Evolutionary conservation across 192 early-diverging fungal genomes (phyloP).

Genomic region (Globomyces pollinis-pini): DNA sequence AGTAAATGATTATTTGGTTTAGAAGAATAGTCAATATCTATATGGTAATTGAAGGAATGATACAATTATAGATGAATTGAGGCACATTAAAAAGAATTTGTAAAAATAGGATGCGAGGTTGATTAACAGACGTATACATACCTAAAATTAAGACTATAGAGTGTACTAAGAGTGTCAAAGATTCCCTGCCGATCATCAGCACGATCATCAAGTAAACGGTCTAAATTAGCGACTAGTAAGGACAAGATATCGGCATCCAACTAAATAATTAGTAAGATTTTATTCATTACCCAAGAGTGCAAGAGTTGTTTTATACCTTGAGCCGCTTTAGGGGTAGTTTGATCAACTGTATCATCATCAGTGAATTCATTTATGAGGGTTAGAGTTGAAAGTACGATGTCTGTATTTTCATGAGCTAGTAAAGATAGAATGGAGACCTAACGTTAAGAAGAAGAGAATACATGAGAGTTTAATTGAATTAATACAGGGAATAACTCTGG

Average conservation of each 20-base stretch:
- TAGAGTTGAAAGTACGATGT: slow-evolving; percentile 78
- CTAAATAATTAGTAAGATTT: no score
- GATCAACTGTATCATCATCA: slow-evolving; percentile 80
- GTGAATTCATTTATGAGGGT: slow-evolving; percentile 86
- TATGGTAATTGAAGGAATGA: no score
- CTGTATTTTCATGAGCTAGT: slow-evolving; percentile 88
- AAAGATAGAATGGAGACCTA: slow-evolving; percentile 62
- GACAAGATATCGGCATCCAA: slow-evolving; percentile 64
- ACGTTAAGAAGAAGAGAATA: no score
- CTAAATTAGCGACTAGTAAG: slow-evolving; percentile 72
- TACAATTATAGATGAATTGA: no score
- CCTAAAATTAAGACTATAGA: not conserved
- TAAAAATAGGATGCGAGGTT: no score
- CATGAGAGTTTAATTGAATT: slow-evolving; percentile 62
- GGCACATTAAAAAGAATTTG: no score
- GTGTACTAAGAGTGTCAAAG: slow-evolving; percentile 65
- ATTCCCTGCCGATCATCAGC: slow-evolving; percentile 75
- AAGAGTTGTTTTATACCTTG: slow-evolving; percentile 66
- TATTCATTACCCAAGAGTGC: slow-evolving; percentile 51
- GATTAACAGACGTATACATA: slow-evolving; percentile 7
- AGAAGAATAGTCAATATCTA: no score
- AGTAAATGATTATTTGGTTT: no score
- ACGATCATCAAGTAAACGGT: slow-evolving; percentile 64
- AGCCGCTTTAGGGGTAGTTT: slow-evolving; percentile 54
- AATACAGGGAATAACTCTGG: slow-evolving; percentile 72